Conservation (phyloP, 768 basidiomycete species). For the Phlegmacium glaucopus region DNA sequence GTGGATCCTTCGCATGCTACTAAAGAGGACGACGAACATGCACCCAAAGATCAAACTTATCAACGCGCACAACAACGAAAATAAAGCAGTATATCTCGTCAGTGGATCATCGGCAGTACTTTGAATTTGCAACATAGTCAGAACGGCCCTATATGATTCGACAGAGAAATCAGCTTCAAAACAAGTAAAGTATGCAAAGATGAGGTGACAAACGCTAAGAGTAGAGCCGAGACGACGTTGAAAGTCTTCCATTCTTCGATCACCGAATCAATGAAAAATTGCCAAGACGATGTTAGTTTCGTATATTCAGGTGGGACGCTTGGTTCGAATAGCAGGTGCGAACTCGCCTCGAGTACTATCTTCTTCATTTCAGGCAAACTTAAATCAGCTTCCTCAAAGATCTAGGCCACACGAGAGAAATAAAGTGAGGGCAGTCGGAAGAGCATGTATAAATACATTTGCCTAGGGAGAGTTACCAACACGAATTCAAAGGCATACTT, state of each 20-base stretch:
- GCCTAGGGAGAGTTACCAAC: conserved; percentile 22
- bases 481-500: too few species aligned
- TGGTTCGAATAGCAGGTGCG: too few species aligned
- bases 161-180: not conserved
- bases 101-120: conserved; percentile 48
- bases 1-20: conserved; percentile 60
- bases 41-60: conserved; percentile 65
- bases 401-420: conserved; percentile 59
- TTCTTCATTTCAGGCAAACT: conserved; percentile 52
- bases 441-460: conserved; percentile 35
- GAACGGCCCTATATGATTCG: conserved; percentile 29
- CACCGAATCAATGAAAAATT: conserved; percentile 25
- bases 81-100: conserved; percentile 52
- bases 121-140: conserved; percentile 32
- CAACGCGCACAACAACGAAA: conserved; percentile 55
- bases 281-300: conserved; percentile 26
- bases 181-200: not conserved
- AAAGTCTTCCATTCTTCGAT: conserved; percentile 34
- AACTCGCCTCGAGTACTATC: conserved; percentile 32
- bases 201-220: conserved; percentile 23
- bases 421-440: conserved; percentile 61
- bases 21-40: conserved; percentile 62
- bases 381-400: conserved; percentile 63
- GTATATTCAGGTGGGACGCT: conserved; percentile 14
- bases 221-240: conserved; percentile 31